Conservation (phyloP, 306 rosid genomes). For the Prunus kanzakura region DNA sequence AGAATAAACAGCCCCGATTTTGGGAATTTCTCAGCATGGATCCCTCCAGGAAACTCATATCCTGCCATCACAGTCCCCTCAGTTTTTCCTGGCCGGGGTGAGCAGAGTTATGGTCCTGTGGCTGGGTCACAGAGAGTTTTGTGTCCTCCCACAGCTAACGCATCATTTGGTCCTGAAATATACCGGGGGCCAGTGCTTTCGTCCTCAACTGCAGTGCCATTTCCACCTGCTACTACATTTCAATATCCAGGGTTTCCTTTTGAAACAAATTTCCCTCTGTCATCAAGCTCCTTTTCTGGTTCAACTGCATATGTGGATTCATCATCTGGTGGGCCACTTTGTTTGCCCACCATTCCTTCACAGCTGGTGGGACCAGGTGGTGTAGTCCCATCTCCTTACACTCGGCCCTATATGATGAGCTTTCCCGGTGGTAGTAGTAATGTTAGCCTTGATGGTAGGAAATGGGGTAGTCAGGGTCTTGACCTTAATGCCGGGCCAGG, state of each 20-base stretch:
- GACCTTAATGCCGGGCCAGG: constrained; percentile 96
- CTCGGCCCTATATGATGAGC: constrained; percentile 76
- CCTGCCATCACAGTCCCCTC: constrained; percentile 72
- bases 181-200: constrained; percentile 78
- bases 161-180: constrained; percentile 68
- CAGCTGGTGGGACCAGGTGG: constrained; percentile 79
- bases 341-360: constrained; percentile 77
- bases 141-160: constrained; percentile 60
- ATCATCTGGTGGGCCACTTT: constrained; percentile 61
- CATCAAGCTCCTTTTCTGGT: constrained; percentile 78
- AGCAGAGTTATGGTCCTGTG: constrained; percentile 66
- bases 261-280: constrained; percentile 72
- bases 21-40: constrained; percentile 82
- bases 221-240: constrained; percentile 59
- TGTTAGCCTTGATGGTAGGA: constrained; percentile 65
- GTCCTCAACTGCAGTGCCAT: constrained; percentile 80
- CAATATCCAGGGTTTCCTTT: constrained; percentile 85
- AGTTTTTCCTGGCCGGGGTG: constrained; percentile 72
- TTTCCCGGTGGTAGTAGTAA: constrained; percentile 72
- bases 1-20: constrained; percentile 59
- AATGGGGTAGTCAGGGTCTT: constrained; percentile 88
- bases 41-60: constrained; percentile 66
- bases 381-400: constrained; percentile 55
- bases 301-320: constrained; percentile 81
- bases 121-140: constrained; percentile 67